A percentile compares a stretch with the other conserved stretches of the same genome.
phyloP scores from a whole-genome alignment of 2,329 filamentous ascomycete genomes.

The Cercospora sojina region DNA sequence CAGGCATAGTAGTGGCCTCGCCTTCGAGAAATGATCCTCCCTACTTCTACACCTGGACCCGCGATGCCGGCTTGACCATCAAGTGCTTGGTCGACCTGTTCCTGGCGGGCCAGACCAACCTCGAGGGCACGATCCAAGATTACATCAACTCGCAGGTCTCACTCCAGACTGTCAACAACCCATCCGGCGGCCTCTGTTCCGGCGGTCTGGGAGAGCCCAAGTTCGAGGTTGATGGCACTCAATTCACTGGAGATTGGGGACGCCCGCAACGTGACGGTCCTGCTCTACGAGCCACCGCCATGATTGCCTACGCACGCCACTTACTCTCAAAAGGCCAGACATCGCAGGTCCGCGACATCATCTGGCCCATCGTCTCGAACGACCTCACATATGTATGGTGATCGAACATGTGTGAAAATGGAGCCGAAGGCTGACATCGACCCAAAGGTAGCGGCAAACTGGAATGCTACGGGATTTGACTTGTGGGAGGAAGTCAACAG shows the following conservation, averaged over 20 bases:
- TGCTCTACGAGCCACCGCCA: conserved; percentile 69
- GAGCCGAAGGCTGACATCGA: not conserved
- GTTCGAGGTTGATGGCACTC: conserved; percentile 62
- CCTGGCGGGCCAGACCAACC: conserved; percentile 52
- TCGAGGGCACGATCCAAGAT: conserved; percentile 64
- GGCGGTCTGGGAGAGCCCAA: conserved; percentile 70
- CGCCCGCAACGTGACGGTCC: conserved; percentile 79
- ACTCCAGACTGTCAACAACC: conserved; percentile 67
- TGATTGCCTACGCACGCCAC: conserved; percentile 72
- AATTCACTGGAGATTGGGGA: conserved; percentile 60
- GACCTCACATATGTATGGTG: conserved; percentile 73
- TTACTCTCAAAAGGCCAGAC: conserved; percentile 49
- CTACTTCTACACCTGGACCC: conserved; percentile 76
- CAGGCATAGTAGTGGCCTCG: conserved; percentile 57
- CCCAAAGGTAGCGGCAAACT: conserved; percentile 41
- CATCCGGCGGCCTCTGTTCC: conserved; percentile 58
- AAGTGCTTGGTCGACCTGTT: conserved; percentile 69
- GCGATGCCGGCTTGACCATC: conserved; percentile 70
- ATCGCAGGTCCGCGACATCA: conserved; percentile 51
- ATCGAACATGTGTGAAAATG: conserved; percentile 35
- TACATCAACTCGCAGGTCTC: conserved; percentile 67
- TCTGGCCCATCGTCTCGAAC: conserved; percentile 74
- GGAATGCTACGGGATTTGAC: conserved; percentile 64
- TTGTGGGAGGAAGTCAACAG: conserved; percentile 80
- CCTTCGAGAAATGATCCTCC: conserved; percentile 55